These are phyloP conservation scores for Lasiodiplodia sp. DNA, from an alignment of 2,329 filamentous ascomycete species.

Conservation along the genomic window DNA sequence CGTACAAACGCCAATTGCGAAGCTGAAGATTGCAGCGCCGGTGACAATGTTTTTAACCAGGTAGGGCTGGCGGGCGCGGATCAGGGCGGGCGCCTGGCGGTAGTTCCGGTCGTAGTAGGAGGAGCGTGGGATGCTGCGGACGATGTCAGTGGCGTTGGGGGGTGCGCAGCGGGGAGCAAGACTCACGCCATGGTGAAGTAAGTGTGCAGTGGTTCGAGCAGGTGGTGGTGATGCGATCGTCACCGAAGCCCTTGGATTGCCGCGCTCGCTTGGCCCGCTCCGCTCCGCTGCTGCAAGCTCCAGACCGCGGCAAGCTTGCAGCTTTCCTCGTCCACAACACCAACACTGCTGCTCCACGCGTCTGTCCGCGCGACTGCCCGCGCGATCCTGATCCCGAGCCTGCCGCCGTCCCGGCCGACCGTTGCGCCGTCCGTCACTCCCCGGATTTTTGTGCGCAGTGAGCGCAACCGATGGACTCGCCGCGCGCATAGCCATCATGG, in stretches of 20 bases:
- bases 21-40: conserved; percentile 74
- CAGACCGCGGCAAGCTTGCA: conserved; percentile 16
- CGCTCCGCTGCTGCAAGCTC: conserved; percentile 13
- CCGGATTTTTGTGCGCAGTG: not conserved
- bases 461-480: conserved; percentile 9
- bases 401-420: not conserved
- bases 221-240: not conserved
- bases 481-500: conserved; percentile 5
- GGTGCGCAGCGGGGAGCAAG: not conserved
- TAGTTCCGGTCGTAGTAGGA: conserved; percentile 93
- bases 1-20: conserved; percentile 89
- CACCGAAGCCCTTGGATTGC: not conserved
- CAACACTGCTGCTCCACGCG: not conserved
- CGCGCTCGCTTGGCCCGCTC: conserved; percentile 8
- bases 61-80: conserved; percentile 91
- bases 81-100: conserved; percentile 84
- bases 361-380: not conserved
- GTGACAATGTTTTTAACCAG: conserved; percentile 87
- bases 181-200: conserved; percentile 30
- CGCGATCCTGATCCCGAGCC: not conserved
- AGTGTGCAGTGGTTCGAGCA: not conserved
- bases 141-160: not conserved
- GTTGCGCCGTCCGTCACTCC: not conserved
- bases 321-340: not conserved
- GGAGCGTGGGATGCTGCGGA: conserved; percentile 66